These are phyloP conservation scores for Gaeumannomyces tritici DNA, from an alignment of 2,329 filamentous ascomycete genomes.

Conservation along the genomic window DNA sequence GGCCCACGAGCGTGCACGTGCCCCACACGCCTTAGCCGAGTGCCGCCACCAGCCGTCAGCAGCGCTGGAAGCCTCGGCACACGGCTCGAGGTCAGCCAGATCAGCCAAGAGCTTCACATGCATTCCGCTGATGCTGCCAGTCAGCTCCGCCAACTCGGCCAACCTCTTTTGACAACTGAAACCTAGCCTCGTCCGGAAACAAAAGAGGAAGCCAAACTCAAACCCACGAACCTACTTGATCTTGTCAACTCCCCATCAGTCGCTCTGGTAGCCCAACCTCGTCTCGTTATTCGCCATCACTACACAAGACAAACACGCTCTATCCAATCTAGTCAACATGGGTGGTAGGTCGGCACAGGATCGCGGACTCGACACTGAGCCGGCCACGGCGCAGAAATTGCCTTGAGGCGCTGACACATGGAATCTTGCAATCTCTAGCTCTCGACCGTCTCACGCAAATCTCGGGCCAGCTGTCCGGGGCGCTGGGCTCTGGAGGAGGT, in stretches of 20 bases:
- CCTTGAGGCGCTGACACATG: background rate
- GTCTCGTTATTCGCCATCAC: background rate
- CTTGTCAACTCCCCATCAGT: background rate
- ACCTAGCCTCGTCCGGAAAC: background rate
- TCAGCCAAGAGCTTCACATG: background rate
- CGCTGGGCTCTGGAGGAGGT: slow-evolving; percentile 35
- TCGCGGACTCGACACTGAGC: background rate
- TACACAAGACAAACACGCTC: too few relatives aligned
- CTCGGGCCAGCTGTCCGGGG: slow-evolving; percentile 47
- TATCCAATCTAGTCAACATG: background rate
- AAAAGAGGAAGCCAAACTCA: background rate
- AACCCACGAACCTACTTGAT: background rate
- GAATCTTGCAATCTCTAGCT: slow-evolving; percentile 24
- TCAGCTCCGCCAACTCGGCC: too few relatives aligned
- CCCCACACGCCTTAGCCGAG: background rate
- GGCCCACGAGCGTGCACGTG: background rate
- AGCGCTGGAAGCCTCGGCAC: background rate
- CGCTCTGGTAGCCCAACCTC: too few relatives aligned
- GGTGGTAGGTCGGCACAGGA: background rate
- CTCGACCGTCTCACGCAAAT: slow-evolving; percentile 50
- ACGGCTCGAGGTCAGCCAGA: background rate
- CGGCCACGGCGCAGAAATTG: background rate
- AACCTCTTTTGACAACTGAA: too few relatives aligned
- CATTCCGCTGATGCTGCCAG: background rate
- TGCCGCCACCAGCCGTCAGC: background rate